These are phyloP conservation scores for Rostrohypoxylon terebratum DNA, from an alignment of 495 filamentous ascomycete genomes.

Conservation along the genomic window DNA sequence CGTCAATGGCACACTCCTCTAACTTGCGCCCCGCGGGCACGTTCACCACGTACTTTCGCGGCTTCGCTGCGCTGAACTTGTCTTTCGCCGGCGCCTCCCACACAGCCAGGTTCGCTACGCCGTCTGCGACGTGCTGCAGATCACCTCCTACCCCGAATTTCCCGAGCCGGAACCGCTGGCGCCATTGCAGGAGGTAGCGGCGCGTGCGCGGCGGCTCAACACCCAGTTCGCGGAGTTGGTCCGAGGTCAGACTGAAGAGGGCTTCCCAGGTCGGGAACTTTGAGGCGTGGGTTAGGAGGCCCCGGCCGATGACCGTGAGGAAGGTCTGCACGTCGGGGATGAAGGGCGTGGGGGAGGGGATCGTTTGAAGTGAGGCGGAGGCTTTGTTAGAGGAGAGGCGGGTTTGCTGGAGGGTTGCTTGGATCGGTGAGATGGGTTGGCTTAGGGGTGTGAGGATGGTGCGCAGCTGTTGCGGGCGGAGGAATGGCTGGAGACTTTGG, in stretches of 20 bases:
- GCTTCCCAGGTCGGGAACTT: slow-evolving; percentile 91
- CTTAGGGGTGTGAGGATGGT: slow-evolving; percentile 16
- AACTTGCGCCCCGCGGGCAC: slow-evolving; percentile 65
- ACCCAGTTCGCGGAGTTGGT: slow-evolving; percentile 82
- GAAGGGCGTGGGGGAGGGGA: slow-evolving; percentile 82
- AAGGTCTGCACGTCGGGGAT: slow-evolving; percentile 90
- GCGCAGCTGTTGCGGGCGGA: slow-evolving; percentile 44
- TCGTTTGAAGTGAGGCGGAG: slow-evolving; percentile 51
- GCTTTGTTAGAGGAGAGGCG: slow-evolving; percentile 45
- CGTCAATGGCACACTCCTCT: slow-evolving; percentile 56
- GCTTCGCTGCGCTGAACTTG: slow-evolving; percentile 41
- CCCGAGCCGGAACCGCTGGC: slow-evolving; percentile 82
- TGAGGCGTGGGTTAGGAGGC: slow-evolving; percentile 78
- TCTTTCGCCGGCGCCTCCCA: slow-evolving; percentile 62
- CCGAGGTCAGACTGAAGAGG: slow-evolving; percentile 81
- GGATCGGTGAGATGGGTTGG: slow-evolving; percentile 25
- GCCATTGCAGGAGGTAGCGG: slow-evolving; percentile 86
- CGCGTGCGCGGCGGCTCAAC: slow-evolving; percentile 85
- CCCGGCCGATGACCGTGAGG: slow-evolving; percentile 90
- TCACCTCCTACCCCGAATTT: slow-evolving; percentile 83
- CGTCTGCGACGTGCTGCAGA: slow-evolving; percentile 75
- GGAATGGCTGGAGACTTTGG: slow-evolving; percentile 33
- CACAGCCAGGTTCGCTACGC: slow-evolving; percentile 75
- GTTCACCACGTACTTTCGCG: slow-evolving; percentile 71
- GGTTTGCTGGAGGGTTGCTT: slow-evolving; percentile 40